A percentile compares a stretch with the other conserved stretches of the same genome.
phyloP scores from a whole-genome alignment of 208 protist species.

The Acanthamoeba sp. region DNA sequence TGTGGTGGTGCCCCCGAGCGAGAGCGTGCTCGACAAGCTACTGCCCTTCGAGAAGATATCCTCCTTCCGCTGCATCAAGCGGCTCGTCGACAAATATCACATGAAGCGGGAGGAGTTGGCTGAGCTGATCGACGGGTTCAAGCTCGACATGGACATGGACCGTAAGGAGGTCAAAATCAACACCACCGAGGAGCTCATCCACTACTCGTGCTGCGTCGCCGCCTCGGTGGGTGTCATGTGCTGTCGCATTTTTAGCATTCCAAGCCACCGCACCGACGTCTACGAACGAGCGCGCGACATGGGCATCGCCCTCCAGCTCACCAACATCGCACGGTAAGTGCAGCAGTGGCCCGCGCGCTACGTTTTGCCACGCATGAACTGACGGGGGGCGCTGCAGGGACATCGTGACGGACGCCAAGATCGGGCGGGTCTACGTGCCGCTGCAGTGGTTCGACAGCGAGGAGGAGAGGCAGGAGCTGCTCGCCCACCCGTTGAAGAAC shows the following conservation, averaged over 20 bases:
- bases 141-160: slow-evolving; percentile 63
- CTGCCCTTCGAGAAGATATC: slow-evolving; percentile 60
- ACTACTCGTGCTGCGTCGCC: slow-evolving; percentile 61
- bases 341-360: not conserved
- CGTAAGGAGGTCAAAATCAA: not conserved
- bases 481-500: slow-evolving; percentile 54
- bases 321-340: slow-evolving; percentile 40
- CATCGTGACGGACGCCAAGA: slow-evolving; percentile 47
- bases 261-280: slow-evolving; percentile 16
- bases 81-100: slow-evolving; percentile 25
- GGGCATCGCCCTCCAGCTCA: slow-evolving; percentile 54
- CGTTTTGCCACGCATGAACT: not conserved
- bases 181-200: slow-evolving; percentile 46
- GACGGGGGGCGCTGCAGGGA: not conserved
- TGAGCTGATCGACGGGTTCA: slow-evolving; percentile 58
- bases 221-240: slow-evolving; percentile 54
- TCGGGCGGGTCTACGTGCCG: slow-evolving; percentile 29
- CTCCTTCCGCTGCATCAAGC: slow-evolving; percentile 39
- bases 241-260: slow-evolving; percentile 41
- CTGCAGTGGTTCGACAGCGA: slow-evolving; percentile 62
- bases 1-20: not conserved
- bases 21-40: slow-evolving; percentile 22
- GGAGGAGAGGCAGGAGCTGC: slow-evolving; percentile 20
- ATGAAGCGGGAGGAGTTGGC: slow-evolving; percentile 48
- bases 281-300: slow-evolving; percentile 40